Percentiles rank a stretch among this genome's conserved stretches.
These are phyloP conservation scores for Crithidia bombi DNA, from an alignment of 208 protist species.

Conservation along the genomic window DNA sequence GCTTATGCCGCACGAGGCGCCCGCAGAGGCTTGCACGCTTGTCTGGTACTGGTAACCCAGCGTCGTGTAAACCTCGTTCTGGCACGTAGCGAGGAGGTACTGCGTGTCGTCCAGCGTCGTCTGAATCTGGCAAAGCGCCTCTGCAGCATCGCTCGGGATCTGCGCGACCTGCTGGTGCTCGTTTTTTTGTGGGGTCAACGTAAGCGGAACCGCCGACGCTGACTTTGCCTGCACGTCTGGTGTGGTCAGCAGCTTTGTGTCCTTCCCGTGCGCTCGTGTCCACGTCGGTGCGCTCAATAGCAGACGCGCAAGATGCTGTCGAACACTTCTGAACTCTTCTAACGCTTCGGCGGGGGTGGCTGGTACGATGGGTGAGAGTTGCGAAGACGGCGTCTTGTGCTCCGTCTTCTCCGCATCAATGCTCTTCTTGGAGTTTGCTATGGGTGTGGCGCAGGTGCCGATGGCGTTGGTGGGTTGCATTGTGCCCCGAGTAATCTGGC, in stretches of 20 bases:
- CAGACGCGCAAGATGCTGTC: background rate
- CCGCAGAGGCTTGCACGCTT: background rate
- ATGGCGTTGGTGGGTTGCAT: background rate
- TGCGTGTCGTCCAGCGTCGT: conserved; percentile 19
- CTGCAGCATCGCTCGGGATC: background rate
- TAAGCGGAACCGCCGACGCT: background rate
- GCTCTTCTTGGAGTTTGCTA: background rate
- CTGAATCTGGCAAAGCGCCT: conserved; percentile 8
- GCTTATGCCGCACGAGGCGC: conserved; percentile 18
- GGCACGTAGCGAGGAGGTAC: background rate
- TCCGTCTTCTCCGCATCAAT: background rate
- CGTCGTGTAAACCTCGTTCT: conserved; percentile 1
- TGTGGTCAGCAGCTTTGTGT: background rate
- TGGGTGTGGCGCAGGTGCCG: conserved; percentile 10
- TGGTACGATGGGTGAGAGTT: background rate
- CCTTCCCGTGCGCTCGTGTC: background rate
- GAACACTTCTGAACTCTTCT: background rate
- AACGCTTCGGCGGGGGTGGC: background rate
- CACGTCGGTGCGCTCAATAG: background rate
- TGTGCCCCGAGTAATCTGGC: background rate
- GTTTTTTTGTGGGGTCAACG: background rate
- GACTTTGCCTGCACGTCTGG: background rate
- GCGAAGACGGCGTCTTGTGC: background rate
- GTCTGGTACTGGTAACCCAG: background rate
- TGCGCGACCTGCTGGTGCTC: background rate